Evolutionary conservation across 352 stramenopile genomes (phyloP), one percentile per base, ranked within the genome.

Genomic region (Phytophthora syringae): DNA sequence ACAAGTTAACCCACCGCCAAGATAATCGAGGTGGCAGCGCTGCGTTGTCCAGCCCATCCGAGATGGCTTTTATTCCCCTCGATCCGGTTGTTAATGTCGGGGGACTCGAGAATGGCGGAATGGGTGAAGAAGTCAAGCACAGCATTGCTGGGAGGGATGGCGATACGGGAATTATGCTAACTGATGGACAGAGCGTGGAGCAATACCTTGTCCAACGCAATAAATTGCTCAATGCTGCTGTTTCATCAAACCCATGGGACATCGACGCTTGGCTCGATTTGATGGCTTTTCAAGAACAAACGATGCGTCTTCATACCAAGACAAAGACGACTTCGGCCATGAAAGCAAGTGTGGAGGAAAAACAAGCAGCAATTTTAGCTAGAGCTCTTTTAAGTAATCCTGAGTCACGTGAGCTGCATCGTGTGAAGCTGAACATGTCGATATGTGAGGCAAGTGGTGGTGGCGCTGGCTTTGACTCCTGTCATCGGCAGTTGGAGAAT

Each of bases 231-330:
- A 88, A 88, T 54, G 48, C 66, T 57, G 40, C 54, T 15, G 39
- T 90, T 5, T 42, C 64, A 13, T 56, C 74, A 13, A 82, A 78
- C 16, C 78, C 85, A 25, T 57, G 72, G 3, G 60, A 84, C 25
- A 58, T 89, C 15, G 60, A 76, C 0, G 59, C 42, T 15, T 95
- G 87, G 87, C 70, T 95, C 1, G 74, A 93, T 45, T 77, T 92
- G 25, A 79, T 92, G n/a, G 79, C 70, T 1, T 92, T 93, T 40
- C 87, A 95, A 64, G 77, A 87, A n/a, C 58, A 93, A 21, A 79
- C 73, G 22, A 64, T 77, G 11, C 67, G 76, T 2, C 60, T 93
- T 47, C 52, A 75, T 5, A 51, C 32, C 10, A 77, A 69, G 34
- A 67, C 30, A 4, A 75, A 64, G 25, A 50, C 64, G n/a, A 52